These are phyloP conservation scores for Puccinellia tenuiflora DNA, from an alignment of 176 grass and related monocot species.

Conservation along the genomic window DNA sequence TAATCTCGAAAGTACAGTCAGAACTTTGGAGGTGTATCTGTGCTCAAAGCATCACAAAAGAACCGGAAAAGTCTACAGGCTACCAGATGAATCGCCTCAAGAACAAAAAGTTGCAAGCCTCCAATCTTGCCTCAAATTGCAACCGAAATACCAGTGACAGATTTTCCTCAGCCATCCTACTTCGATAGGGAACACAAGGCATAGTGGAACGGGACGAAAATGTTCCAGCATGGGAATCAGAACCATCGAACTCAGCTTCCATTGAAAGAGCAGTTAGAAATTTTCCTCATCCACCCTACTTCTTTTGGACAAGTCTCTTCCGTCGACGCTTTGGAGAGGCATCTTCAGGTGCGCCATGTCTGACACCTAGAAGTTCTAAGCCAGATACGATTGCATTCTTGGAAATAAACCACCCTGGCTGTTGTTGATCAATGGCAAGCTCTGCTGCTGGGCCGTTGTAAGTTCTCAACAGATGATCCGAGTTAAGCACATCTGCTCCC, in stretches of 20 bases:
- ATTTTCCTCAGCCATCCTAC: background rate
- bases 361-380: slow-evolving; percentile 60
- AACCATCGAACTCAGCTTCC: slow-evolving; percentile 16
- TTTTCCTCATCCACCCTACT: slow-evolving; percentile 1
- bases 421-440: slow-evolving; percentile 29
- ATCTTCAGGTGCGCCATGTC: slow-evolving; percentile 30
- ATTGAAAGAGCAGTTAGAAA: background rate
- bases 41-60: background rate
- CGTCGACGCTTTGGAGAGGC: slow-evolving; percentile 38
- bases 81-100: background rate
- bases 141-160: background rate
- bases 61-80: background rate
- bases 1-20: background rate
- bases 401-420: slow-evolving; percentile 58
- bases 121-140: background rate
- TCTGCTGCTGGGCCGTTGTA: slow-evolving; percentile 45
- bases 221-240: slow-evolving; percentile 15
- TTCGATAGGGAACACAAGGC: background rate
- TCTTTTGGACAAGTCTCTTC: slow-evolving; percentile 62
- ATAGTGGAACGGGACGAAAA: slow-evolving; percentile 37
- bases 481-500: slow-evolving; percentile 42
- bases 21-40: background rate
- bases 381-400: slow-evolving; percentile 53
- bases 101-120: background rate
- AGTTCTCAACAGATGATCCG: slow-evolving; percentile 44